Percentiles rank a stretch among this genome's conserved stretches.
Conservation (phyloP, 495 filamentous ascomycete genomes). For the Hypoxylon subgilvum region DNA sequence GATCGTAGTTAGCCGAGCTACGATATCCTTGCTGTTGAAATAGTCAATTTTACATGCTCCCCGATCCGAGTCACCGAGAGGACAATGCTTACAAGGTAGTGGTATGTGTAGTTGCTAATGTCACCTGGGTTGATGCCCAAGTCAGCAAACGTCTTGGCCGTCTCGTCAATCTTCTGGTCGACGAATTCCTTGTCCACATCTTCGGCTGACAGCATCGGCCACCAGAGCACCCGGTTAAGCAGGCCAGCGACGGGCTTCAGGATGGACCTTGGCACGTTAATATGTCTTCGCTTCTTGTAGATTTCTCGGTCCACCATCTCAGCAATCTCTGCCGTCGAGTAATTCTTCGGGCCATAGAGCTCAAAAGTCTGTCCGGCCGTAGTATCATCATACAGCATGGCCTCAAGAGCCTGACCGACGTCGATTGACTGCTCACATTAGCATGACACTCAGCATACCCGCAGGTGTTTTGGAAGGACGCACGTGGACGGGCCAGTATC, state of each 20-base stretch:
- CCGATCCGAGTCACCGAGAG: neutral
- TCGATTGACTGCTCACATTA: conserved; percentile 70
- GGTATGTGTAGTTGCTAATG: conserved; percentile 79
- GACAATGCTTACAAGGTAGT: conserved; percentile 78
- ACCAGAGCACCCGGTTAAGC: conserved; percentile 85
- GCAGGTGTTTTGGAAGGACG: conserved; percentile 41
- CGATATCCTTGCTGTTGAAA: conserved; percentile 77
- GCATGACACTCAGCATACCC: neutral
- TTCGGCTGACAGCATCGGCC: conserved; percentile 81
- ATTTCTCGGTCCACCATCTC: conserved; percentile 91
- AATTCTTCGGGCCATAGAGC: conserved; percentile 92
- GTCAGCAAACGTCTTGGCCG: conserved; percentile 94
- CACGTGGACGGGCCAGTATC: conserved; percentile 91
- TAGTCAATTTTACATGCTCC: conserved; percentile 33
- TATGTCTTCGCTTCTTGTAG: conserved; percentile 82
- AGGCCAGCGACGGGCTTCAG: conserved; percentile 73
- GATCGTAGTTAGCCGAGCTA: conserved; percentile 81
- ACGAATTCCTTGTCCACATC: conserved; percentile 92
- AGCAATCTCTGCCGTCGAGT: conserved; percentile 85
- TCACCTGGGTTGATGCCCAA: conserved; percentile 86
- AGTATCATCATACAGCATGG: conserved; percentile 85
- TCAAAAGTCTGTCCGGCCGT: conserved; percentile 92
- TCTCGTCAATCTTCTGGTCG: conserved; percentile 88
- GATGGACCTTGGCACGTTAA: conserved; percentile 86
- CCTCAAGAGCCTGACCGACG: conserved; percentile 84